A percentile compares a stretch with the other conserved stretches of the same genome.
phyloP scores from a whole-genome alignment of 1,284 basidiomycete genomes.

The Tetrapyrgos nigripes region DNA sequence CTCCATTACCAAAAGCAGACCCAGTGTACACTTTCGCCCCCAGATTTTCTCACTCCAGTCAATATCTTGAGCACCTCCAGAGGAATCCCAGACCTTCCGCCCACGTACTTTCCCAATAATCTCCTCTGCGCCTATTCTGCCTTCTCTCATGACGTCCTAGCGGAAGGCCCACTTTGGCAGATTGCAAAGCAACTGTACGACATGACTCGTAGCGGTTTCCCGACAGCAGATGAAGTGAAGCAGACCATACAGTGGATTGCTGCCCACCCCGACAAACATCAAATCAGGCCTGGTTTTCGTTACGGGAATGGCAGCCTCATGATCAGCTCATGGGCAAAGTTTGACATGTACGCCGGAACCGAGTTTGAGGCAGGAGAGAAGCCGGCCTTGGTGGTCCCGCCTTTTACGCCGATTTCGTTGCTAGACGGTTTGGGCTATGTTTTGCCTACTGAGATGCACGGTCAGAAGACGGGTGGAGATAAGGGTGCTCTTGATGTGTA shows the following conservation, averaged over 20 bases:
- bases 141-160: slow-evolving; percentile 21
- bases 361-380: slow-evolving; percentile 13
- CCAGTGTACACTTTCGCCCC: slow-evolving; percentile 17
- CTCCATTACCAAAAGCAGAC: slow-evolving; percentile 8
- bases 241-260: slow-evolving; percentile 29
- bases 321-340: slow-evolving; percentile 25
- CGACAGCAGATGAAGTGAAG: slow-evolving; percentile 15
- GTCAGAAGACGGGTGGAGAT: slow-evolving; percentile 11
- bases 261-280: slow-evolving; percentile 17
- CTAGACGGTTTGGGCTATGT: slow-evolving; percentile 21
- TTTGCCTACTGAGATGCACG: slow-evolving; percentile 13
- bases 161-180: slow-evolving; percentile 22
- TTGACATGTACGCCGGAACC: slow-evolving; percentile 21
- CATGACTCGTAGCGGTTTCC: slow-evolving; percentile 17
- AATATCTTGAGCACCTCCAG: not conserved
- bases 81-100: slow-evolving; percentile 14
- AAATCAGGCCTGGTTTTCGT: slow-evolving; percentile 8
- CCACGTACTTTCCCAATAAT: slow-evolving; percentile 30
- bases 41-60: slow-evolving; percentile 29
- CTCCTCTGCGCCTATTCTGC: slow-evolving; percentile 21
- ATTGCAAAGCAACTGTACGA: slow-evolving; percentile 28
- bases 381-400: slow-evolving; percentile 21
- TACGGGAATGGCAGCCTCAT: slow-evolving; percentile 23
- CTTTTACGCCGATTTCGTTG: slow-evolving; percentile 23
- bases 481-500: slow-evolving; percentile 19